These are phyloP conservation scores for Trichoderma arundinaceum DNA, from an alignment of 2,329 filamentous ascomycete genomes.

Conservation along the genomic window DNA sequence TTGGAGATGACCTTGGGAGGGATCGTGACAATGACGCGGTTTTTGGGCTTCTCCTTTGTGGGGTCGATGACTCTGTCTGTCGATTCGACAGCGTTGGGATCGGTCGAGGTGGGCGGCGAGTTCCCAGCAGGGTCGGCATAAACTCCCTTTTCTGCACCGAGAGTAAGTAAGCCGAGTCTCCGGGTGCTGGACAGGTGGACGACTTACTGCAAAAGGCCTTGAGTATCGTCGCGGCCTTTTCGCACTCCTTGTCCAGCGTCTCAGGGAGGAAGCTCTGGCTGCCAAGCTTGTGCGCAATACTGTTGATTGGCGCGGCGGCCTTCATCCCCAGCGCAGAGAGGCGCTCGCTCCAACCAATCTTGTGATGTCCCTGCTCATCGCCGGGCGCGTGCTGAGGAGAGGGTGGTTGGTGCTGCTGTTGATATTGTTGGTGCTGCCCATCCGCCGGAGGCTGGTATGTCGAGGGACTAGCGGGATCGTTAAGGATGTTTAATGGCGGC, in stretches of 20 bases:
- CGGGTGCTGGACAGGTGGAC: not conserved
- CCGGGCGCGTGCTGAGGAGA: not conserved
- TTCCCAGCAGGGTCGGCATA: constrained; percentile 49
- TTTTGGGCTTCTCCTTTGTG: constrained; percentile 50
- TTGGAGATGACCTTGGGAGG: constrained; percentile 65
- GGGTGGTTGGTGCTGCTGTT: constrained; percentile 20
- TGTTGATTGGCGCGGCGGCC: constrained; percentile 76
- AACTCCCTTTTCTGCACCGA: constrained; percentile 55
- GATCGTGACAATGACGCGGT: constrained; percentile 59
- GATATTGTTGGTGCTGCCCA: constrained; percentile 23
- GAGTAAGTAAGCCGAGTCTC: not conserved
- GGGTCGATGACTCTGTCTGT: constrained; percentile 42
- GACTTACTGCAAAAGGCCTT: constrained; percentile 81
- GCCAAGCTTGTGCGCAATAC: constrained; percentile 81
- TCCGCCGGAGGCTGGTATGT: not conserved
- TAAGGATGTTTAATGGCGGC: constrained; percentile 34
- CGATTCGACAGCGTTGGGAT: constrained; percentile 41
- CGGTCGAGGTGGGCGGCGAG: constrained; percentile 42
- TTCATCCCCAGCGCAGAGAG: constrained; percentile 47
- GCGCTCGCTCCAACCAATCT: constrained; percentile 40
- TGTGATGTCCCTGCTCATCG: constrained; percentile 30
- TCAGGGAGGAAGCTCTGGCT: constrained; percentile 85
- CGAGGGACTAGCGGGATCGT: constrained; percentile 17
- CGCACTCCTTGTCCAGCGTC: constrained; percentile 84
- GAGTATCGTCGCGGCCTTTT: constrained; percentile 86